Evolutionary conservation across 2,329 filamentous ascomycete genomes (phyloP).

Genomic region (Botryotinia calthae): DNA sequence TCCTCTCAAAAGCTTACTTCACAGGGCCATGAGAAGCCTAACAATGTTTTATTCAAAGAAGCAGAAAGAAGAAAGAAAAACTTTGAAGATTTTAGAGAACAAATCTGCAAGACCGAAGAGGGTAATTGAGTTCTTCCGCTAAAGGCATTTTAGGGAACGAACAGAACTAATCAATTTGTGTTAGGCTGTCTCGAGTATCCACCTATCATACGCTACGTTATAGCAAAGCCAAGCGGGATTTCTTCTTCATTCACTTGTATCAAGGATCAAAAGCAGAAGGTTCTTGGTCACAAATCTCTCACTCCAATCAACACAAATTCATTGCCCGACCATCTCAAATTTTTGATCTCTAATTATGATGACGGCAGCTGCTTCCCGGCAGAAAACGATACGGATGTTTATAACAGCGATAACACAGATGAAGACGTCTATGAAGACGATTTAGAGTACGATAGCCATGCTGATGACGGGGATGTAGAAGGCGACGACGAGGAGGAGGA

Average conservation of each 20-base stretch:
- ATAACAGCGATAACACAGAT: background rate
- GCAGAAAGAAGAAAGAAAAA: background rate
- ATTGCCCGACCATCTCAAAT: background rate
- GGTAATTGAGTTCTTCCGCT: background rate
- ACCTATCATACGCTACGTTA: slow-evolving; percentile 2
- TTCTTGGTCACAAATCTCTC: background rate
- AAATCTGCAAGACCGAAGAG: background rate
- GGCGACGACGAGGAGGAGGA: background rate
- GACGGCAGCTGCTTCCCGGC: too few relatives aligned
- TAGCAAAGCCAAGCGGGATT: background rate
- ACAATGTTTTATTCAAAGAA: background rate
- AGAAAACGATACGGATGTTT: background rate
- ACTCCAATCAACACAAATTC: background rate
- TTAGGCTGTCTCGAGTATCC: background rate
- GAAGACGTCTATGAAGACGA: background rate
- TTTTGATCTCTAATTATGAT: background rate
- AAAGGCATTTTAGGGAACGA: background rate
- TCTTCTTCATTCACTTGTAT: background rate
- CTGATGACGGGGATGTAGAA: background rate
- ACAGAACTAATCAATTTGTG: background rate
- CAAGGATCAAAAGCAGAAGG: background rate
- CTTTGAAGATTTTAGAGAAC: background rate
- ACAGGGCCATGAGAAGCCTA: background rate
- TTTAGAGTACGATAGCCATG: background rate
- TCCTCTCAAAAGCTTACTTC: background rate